Conservation (phyloP, 1,284 basidiomycete species). For the Baeospora myosura region DNA sequence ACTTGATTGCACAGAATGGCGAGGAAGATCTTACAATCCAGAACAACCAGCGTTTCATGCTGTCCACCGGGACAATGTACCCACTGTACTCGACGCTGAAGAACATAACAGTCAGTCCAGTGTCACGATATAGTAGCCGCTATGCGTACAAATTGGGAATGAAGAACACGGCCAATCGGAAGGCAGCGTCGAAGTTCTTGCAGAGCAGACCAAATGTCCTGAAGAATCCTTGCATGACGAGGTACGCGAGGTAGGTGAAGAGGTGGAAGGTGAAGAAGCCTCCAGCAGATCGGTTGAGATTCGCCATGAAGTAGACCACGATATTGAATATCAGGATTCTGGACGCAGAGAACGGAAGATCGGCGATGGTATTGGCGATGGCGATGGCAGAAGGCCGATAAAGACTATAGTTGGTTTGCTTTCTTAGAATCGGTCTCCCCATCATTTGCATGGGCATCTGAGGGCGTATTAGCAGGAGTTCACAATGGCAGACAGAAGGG, state of each 20-base stretch:
- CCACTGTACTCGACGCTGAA: constrained; percentile 49
- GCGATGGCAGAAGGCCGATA: constrained; percentile 74
- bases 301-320: constrained; percentile 72
- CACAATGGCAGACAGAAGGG: constrained; percentile 14
- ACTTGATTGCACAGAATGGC: not conserved
- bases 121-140: not conserved
- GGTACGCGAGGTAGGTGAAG: constrained; percentile 52
- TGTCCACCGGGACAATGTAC: constrained; percentile 65
- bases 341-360: constrained; percentile 66
- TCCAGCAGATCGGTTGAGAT: constrained; percentile 51
- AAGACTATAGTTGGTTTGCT: constrained; percentile 72
- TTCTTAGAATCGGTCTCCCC: constrained; percentile 68
- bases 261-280: constrained; percentile 71
- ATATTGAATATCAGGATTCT: constrained; percentile 61
- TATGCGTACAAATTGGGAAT: constrained; percentile 50
- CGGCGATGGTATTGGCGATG: constrained; percentile 68
- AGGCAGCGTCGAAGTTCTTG: constrained; percentile 58
- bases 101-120: constrained; percentile 2
- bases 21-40: constrained; percentile 56
- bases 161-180: constrained; percentile 55
- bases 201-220: constrained; percentile 61
- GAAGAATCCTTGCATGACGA: constrained; percentile 72
- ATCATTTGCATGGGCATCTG: constrained; percentile 64
- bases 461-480: not conserved
- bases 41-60: constrained; percentile 86